Conservation (phyloP, 2,329 filamentous ascomycete genomes). For the Fusarium camptoceras region DNA sequence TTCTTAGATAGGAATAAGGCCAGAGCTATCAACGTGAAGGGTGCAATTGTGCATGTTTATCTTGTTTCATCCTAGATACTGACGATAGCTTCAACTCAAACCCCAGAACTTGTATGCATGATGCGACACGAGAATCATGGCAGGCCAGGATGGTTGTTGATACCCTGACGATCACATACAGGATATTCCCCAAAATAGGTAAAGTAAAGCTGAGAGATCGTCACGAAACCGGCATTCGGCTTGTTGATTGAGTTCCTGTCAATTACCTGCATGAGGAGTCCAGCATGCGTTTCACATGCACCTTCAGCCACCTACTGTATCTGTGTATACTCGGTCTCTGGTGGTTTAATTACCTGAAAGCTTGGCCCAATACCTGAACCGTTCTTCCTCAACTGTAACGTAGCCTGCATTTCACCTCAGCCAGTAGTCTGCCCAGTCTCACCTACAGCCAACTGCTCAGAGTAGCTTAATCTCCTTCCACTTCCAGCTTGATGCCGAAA, state of each 20-base stretch:
- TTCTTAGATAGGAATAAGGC: conserved; percentile 33
- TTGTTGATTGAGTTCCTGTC: neutral
- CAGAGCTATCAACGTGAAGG: neutral
- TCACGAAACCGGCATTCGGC: conserved; percentile 13
- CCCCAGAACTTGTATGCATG: neutral
- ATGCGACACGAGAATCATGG: neutral
- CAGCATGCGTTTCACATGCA: neutral
- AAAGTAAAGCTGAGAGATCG: conserved; percentile 9
- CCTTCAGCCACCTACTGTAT: neutral
- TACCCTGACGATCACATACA: conserved; percentile 32
- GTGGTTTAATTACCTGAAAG: conserved; percentile 16
- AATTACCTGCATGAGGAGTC: neutral
- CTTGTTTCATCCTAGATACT: conserved; percentile 4
- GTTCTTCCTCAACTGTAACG: neutral
- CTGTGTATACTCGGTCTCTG: neutral
- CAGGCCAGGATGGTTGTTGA: conserved; percentile 12
- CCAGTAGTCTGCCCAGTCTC: too few species aligned
- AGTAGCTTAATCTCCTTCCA: conserved; percentile 27
- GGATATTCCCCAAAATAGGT: conserved; percentile 31
- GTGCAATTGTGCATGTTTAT: conserved; percentile 7
- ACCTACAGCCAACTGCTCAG: neutral
- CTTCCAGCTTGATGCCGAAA: conserved; percentile 36
- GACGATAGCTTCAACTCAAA: conserved; percentile 8
- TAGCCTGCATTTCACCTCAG: too few species aligned
- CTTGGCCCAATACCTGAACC: conserved; percentile 17